A percentile compares a stretch with the other conserved stretches of the same genome.
These are phyloP conservation scores for Stromatinia cepivora DNA, from an alignment of 2,329 filamentous ascomycete species.

Conservation along the genomic window DNA sequence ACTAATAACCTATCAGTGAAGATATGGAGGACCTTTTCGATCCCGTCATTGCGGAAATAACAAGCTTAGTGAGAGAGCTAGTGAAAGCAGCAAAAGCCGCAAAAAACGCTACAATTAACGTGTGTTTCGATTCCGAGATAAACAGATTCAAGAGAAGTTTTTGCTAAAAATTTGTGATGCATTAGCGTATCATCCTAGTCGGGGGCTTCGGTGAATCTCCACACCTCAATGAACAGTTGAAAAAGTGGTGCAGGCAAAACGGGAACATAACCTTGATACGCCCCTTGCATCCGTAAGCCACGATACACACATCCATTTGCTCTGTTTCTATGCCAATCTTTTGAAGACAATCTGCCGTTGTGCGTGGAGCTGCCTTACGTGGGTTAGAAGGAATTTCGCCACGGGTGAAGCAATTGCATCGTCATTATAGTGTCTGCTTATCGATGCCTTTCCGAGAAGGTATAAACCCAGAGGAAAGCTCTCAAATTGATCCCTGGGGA, in stretches of 20 bases:
- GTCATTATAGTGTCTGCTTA: slow-evolving; percentile 24
- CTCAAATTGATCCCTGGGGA: not conserved
- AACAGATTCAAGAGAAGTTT: not conserved
- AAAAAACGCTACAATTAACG: slow-evolving; percentile 27
- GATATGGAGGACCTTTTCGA: slow-evolving; percentile 35
- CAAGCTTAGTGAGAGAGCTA: slow-evolving; percentile 29
- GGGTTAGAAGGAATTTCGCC: slow-evolving; percentile 29
- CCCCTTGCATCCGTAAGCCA: slow-evolving; percentile 30
- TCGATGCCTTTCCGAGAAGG: slow-evolving; percentile 11
- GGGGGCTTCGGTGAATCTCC: slow-evolving; percentile 30
- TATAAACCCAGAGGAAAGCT: slow-evolving; percentile 18
- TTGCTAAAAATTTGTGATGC: not conserved
- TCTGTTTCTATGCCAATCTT: slow-evolving; percentile 12
- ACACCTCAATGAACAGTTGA: slow-evolving; percentile 29
- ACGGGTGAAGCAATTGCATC: slow-evolving; percentile 19
- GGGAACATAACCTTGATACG: slow-evolving; percentile 31
- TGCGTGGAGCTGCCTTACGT: slow-evolving; percentile 29
- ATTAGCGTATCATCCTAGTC: slow-evolving; percentile 31
- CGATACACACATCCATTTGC: not conserved
- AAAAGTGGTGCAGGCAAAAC: slow-evolving; percentile 29
- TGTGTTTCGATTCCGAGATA: slow-evolving; percentile 7
- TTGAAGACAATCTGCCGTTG: slow-evolving; percentile 31
- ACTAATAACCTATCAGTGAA: slow-evolving; percentile 23
- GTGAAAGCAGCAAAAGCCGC: slow-evolving; percentile 25
- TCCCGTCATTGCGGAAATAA: slow-evolving; percentile 32